Conservation (phyloP, 768 basidiomycete species). For the Boletus speciosus region DNA sequence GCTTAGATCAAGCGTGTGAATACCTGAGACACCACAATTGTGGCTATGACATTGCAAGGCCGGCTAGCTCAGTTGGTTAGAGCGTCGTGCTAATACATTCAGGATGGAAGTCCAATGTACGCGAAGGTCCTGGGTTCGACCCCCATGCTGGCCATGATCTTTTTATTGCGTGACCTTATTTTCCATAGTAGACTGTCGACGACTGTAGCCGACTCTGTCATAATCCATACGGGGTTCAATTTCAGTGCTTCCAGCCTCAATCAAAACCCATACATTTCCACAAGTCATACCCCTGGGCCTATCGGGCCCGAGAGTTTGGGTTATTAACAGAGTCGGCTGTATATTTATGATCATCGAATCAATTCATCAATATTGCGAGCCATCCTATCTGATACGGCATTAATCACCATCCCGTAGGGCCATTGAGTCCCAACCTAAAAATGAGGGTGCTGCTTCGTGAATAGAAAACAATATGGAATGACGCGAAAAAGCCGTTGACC, state of each 20-base stretch:
- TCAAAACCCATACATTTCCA: too few species aligned
- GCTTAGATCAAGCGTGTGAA: neutral
- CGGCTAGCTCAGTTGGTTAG: slow-evolving; percentile 94
- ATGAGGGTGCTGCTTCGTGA: neutral
- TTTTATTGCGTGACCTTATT: neutral
- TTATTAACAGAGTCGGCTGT: too few species aligned
- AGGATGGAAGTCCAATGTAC: slow-evolving; percentile 1
- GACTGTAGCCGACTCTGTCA: too few species aligned
- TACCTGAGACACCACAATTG: neutral
- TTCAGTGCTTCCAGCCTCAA: too few species aligned
- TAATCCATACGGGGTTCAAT: too few species aligned
- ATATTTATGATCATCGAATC: too few species aligned
- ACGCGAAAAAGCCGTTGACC: slow-evolving; percentile 43
- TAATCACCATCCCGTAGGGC: neutral
- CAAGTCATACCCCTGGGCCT: too few species aligned
- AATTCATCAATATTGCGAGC: neutral
- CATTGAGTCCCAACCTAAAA: neutral
- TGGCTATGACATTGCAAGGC: slow-evolving; percentile 34
- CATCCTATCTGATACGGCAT: neutral
- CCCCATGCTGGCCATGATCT: slow-evolving; percentile 35
- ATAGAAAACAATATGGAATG: neutral
- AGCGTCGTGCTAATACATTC: slow-evolving; percentile 73
- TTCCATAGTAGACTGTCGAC: neutral
- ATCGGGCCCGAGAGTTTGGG: too few species aligned
- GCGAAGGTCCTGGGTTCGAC: slow-evolving; percentile 42